Percentiles rank a stretch among this genome's conserved stretches.
Conservation (phyloP, 352 stramenopile species). For the Phytophthora pisi region DNA sequence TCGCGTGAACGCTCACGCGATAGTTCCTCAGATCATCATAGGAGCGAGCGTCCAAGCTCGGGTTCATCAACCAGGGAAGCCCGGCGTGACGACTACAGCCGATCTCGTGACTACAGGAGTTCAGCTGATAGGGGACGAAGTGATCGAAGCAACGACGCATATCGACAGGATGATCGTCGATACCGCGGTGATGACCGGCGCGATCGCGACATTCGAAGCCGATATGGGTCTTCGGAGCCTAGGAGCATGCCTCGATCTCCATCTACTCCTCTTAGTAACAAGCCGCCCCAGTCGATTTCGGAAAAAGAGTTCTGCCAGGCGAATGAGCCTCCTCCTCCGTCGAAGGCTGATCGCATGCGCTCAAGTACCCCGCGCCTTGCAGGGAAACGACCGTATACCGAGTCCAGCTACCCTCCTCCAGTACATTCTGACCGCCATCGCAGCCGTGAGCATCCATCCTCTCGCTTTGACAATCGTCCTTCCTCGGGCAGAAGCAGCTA, state of each 20-base stretch:
- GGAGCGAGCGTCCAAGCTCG: conserved; percentile 1
- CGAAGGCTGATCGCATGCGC: conserved; percentile 16
- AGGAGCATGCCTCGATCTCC: conserved; percentile 19
- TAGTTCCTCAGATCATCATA: conserved; percentile 13
- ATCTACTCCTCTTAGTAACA: conserved; percentile 6
- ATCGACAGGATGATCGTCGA: conserved; percentile 7
- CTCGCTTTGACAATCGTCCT: conserved; percentile 8
- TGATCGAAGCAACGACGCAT: conserved; percentile 12
- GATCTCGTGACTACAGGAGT: conserved; percentile 18
- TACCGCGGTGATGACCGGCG: conserved; percentile 23
- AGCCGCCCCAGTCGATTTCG: conserved; percentile 46
- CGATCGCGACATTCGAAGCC: conserved; percentile 13
- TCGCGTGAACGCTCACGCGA: conserved; percentile 4
- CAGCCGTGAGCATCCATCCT: conserved; percentile 14
- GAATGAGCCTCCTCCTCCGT: conserved; percentile 43
- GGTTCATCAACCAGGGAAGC: conserved; percentile 12
- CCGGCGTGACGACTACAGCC: conserved; percentile 13
- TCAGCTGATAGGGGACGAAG: conserved; percentile 19
- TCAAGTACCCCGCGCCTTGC: conserved; percentile 19
- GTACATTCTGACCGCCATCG: conserved; percentile 17
- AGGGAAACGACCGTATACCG: conserved; percentile 28
- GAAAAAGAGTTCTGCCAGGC: conserved; percentile 61
- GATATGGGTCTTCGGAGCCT: not conserved
- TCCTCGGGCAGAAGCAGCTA: conserved; percentile 30
- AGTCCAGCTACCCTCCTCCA: conserved; percentile 23